Base-by-base conservation (phyloP, 257 asterid genomes). In the Henckelia pumila region DNA sequence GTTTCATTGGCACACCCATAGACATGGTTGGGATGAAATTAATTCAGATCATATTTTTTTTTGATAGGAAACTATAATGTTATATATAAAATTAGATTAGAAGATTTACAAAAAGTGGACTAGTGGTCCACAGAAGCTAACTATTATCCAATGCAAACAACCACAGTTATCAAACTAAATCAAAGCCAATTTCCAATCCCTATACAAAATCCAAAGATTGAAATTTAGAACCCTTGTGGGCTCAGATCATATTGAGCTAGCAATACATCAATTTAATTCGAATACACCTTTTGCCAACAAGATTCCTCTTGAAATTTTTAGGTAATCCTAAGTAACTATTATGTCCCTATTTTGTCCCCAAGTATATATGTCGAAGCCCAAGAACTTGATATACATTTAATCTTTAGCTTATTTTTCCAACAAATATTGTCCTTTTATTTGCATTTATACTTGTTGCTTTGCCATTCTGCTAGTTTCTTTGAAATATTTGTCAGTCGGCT, bases 401-500 rank as follows among this genome's bases (percentile, higher is more conserved):
- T 30, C 8, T 33, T 66, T 56, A 19, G 35, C 56, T 35, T 61
- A 25, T 44, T 22, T 35, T 40, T 59, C 61, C 64, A 5, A 8
- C 21, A 60, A 1, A 23, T 30, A 13, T 61, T 52, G 61, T 10
- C 6, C 16, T 59, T 59, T 68, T 20, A 61, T 55, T 71, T 47
- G 21, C n/a, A 33, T 28, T 28, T 28, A 28, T 28, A 28, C 30
- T 28, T 28, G 30, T 28, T 28, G 30, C 30, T 28, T 28, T 28
- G 49, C 33, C 59, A 32, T 24, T 52, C 47, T 61, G 16, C 22
- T 62, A 40, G 62, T 49, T 69, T 69, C 63, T 47, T 66, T 61
- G 49, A 50, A 56, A 33, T 56, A 19, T 71, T 35, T 23, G 20
- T 53, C 19, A 7, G 7, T 30, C 19, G 55, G 50, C 67, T 59